phyloP scores from a whole-genome alignment of 1,139 yeast species.

The Kurtzmaniella natalensis region DNA sequence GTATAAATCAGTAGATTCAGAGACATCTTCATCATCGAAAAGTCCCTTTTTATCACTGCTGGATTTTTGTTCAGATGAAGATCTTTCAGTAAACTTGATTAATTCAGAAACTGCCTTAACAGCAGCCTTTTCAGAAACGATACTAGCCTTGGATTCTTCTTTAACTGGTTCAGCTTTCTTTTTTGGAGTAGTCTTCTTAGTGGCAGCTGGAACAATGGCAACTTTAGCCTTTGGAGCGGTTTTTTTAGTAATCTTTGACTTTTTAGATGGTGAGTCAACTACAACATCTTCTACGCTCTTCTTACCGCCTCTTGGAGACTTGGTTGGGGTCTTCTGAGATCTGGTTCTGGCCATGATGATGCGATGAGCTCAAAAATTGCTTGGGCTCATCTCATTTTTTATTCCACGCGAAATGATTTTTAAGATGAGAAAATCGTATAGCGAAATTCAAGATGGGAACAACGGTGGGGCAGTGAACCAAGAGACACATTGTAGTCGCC shows the following conservation, averaged over 20 bases:
- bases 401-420: no score
- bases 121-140: constrained; percentile 12
- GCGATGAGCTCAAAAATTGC: constrained; percentile 3
- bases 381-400: no score
- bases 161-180: constrained; percentile 1
- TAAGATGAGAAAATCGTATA: no score
- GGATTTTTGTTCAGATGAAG: constrained; percentile 23
- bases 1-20: constrained; percentile 47
- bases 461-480: no score
- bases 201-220: neutral
- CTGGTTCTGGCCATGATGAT: constrained; percentile 27
- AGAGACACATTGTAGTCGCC: no score
- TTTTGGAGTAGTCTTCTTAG: neutral
- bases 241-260: constrained; percentile 3
- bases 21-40: constrained; percentile 51
- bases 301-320: constrained; percentile 18
- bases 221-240: neutral
- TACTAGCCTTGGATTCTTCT: constrained; percentile 3
- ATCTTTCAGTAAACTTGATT: constrained; percentile 34
- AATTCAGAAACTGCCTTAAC: constrained; percentile 51
- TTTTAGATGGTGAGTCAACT: constrained; percentile 4
- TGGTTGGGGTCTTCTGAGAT: constrained; percentile 23
- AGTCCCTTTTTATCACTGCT: constrained; percentile 30
- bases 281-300: constrained; percentile 8
- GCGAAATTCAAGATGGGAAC: no score